Conservation (phyloP, 192 early-diverging fungal species). For the Mortierella alpina region DNA sequence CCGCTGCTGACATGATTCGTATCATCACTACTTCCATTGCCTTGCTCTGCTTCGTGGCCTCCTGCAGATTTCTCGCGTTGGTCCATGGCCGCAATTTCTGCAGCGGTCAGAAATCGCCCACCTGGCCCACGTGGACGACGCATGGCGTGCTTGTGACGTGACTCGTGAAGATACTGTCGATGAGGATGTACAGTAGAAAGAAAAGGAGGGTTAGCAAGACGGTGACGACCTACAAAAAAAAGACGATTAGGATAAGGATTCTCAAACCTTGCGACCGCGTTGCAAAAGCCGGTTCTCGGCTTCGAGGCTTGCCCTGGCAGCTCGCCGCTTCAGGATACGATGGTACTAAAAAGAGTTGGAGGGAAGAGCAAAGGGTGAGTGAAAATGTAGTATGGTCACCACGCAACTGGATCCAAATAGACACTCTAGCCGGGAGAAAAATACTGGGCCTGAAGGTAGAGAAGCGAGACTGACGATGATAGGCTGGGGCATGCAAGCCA, state of each 20-base stretch:
- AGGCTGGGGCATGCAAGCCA: constrained; percentile 46
- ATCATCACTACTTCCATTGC: not conserved
- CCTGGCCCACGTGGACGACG: constrained; percentile 95
- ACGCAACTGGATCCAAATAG: not conserved
- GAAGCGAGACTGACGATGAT: constrained; percentile 23
- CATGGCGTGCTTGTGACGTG: constrained; percentile 97
- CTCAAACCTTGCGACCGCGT: constrained; percentile 63
- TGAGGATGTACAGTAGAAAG: not conserved
- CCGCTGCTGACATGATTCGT: not conserved
- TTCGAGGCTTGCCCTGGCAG: constrained; percentile 84
- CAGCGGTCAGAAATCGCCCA: constrained; percentile 85
- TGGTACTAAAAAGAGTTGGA: constrained; percentile 71
- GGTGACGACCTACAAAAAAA: not conserved
- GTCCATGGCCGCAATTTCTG: constrained; percentile 51
- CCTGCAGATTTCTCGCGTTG: constrained; percentile 2
- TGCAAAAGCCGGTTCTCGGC: constrained; percentile 75
- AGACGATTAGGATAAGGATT: too few relatives aligned
- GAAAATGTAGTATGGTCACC: not conserved
- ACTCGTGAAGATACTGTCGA: constrained; percentile 92
- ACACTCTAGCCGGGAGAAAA: not conserved
- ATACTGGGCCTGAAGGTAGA: not conserved
- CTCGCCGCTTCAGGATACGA: constrained; percentile 93
- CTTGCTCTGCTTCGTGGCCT: not conserved
- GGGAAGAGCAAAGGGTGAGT: not conserved
- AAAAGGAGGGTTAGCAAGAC: not conserved